A percentile compares a stretch with the other conserved stretches of the same genome.
These are phyloP conservation scores for Beauveria rudraprayagi DNA, from an alignment of 2,329 filamentous ascomycete species.

Conservation along the genomic window DNA sequence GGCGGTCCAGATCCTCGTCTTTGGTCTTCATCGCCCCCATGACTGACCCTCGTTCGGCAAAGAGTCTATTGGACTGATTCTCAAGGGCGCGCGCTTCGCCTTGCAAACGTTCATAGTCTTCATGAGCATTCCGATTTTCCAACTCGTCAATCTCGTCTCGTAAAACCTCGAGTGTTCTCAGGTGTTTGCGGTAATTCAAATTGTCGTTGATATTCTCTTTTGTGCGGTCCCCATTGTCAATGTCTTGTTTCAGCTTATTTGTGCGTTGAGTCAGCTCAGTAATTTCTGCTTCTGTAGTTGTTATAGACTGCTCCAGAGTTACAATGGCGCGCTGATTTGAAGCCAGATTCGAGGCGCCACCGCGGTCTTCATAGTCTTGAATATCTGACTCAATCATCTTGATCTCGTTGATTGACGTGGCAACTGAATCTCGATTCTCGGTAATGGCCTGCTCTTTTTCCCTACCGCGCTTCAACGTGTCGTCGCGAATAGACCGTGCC, in stretches of 20 bases:
- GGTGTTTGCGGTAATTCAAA: conserved; percentile 71
- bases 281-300: conserved; percentile 59
- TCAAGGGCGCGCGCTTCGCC: conserved; percentile 62
- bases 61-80: conserved; percentile 57
- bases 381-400: conserved; percentile 70
- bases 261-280: conserved; percentile 57
- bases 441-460: conserved; percentile 65
- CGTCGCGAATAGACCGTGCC: conserved; percentile 68
- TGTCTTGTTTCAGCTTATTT: conserved; percentile 69
- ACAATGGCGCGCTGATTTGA: conserved; percentile 63
- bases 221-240: conserved; percentile 71
- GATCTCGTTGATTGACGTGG: conserved; percentile 69
- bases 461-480: conserved; percentile 63
- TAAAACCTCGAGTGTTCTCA: conserved; percentile 59
- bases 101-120: conserved; percentile 69
- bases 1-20: conserved; percentile 66
- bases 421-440: conserved; percentile 61
- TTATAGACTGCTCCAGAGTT: conserved; percentile 57
- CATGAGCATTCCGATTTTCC: conserved; percentile 69
- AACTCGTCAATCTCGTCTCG: conserved; percentile 64
- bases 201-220: conserved; percentile 88
- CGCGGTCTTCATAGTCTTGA: conserved; percentile 66
- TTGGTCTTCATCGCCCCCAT: conserved; percentile 76
- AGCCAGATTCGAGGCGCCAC: conserved; percentile 63
- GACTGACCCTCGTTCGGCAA: conserved; percentile 65